A percentile compares a stretch with the other conserved stretches of the same genome.
These are phyloP conservation scores for Phytopythium delawarense DNA, from an alignment of 352 stramenopile species.

Conservation along the genomic window DNA sequence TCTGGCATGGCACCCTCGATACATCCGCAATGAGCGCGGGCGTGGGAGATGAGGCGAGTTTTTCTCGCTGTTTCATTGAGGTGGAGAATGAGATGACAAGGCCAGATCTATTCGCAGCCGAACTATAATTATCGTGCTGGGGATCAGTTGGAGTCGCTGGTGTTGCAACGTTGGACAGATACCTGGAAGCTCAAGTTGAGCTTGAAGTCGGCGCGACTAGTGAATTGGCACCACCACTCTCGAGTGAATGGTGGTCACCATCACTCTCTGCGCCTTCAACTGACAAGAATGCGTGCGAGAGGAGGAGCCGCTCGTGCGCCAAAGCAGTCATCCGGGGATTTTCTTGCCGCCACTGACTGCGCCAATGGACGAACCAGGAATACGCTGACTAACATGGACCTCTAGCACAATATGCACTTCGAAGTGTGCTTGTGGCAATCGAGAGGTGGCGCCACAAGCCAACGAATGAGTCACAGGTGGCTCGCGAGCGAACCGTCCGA, in stretches of 20 bases:
- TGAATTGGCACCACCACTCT: not conserved
- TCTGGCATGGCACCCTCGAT: not conserved
- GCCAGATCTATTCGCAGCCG: not conserved
- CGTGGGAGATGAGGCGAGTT: no score
- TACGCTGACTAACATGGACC: no score
- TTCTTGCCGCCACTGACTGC: not conserved
- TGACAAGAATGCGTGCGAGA: not conserved
- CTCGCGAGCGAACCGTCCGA: no score
- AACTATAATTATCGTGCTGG: no score
- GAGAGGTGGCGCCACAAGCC: not conserved
- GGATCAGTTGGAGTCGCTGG: no score
- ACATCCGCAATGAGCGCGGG: not conserved
- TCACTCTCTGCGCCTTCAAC: not conserved
- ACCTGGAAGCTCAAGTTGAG: no score
- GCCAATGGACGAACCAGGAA: no score
- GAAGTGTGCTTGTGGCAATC: not conserved
- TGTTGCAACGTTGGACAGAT: no score
- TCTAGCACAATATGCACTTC: not conserved
- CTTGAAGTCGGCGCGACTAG: not conserved
- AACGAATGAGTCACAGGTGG: not conserved
- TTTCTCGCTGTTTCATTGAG: no score
- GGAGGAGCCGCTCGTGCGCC: not conserved
- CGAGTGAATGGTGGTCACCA: not conserved
- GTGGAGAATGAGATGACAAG: no score
- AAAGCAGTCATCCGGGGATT: not conserved